Base-by-base conservation (phyloP, 371 early-diverging fungal species). In the Zopfochytrium polystomum region DNA sequence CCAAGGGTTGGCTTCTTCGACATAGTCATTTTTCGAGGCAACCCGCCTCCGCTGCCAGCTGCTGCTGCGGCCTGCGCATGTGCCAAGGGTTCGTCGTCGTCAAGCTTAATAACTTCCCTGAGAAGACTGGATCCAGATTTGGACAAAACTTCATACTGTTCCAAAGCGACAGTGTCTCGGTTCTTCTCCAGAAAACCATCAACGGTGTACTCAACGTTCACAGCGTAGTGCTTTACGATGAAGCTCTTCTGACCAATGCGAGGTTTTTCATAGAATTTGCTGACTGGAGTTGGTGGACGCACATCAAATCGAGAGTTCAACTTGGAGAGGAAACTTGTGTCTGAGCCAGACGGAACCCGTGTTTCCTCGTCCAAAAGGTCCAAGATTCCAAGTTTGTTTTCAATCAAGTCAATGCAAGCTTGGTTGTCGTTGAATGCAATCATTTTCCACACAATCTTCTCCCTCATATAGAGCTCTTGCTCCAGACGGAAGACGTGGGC, bases 181-280 rank as follows among this genome's bases (percentile, higher is more conserved):
- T 99, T 99, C 80, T 99, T 99, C 57, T 95, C 93, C 27, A 99
- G 81, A 79, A 99, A 99, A 11, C 95, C 95, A 34, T 96, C 94
- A 33, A 87, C 82, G 35, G 83, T 81, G 72, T 96, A 96, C 13
- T 76, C 80, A 23, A 91, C 88, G 47, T 79, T 69, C 26, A 78
- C 81, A 98, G 85, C 75, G 69, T 85, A 93, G 75, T 96, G 97
- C 58, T 86, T 81, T 54, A 96, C 82, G 52, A 82, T 79, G 74
- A 93, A 93, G 46, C 72, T 72, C 3, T 51, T 70, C 34, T 71
- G 67, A 77, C 58, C 88, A 67, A 96, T 95, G 22, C 93, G 81
- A 31, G 96, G 96, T 75, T 94, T 94, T 52, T 80, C 86, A 68
- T 93, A 95, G 73, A 88, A 93, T 70, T 83, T 81, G 66, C 85